Conservation (phyloP, 768 basidiomycete genomes). For the Galerina marginata region DNA sequence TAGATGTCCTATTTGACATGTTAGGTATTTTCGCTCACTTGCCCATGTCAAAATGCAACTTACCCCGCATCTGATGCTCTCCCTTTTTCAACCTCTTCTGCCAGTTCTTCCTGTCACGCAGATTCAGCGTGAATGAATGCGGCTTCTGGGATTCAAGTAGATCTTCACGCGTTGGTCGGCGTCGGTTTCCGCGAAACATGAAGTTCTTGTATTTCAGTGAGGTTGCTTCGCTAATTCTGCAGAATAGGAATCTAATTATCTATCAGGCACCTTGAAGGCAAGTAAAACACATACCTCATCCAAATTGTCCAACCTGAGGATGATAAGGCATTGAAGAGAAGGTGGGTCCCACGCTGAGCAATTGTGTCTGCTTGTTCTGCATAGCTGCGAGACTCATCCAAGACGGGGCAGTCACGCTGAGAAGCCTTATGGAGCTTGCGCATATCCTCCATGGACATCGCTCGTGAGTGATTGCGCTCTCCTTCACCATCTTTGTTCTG, state of each 20-base stretch:
- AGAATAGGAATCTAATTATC: neutral
- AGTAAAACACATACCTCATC: constrained; percentile 19
- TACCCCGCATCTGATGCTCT: constrained; percentile 15
- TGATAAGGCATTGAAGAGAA: constrained; percentile 22
- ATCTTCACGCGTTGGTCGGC: neutral
- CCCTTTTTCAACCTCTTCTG: constrained; percentile 11
- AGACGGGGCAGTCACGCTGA: neutral
- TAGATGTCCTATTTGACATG: constrained; percentile 7
- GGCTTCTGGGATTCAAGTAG: no score
- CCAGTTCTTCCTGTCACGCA: constrained; percentile 19
- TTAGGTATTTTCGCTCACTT: neutral
- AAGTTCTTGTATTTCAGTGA: constrained; percentile 5
- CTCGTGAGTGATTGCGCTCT: constrained; percentile 26
- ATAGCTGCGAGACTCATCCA: no score
- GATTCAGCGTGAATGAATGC: constrained; percentile 11
- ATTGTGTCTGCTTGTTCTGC: neutral
- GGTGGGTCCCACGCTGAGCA: constrained; percentile 10
- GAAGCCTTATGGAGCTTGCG: constrained; percentile 12
- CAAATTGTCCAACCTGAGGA: constrained; percentile 14
- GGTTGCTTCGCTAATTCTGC: neutral
- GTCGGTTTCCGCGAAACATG: neutral
- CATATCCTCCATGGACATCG: constrained; percentile 28
- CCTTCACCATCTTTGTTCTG: constrained; percentile 25
- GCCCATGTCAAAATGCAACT: neutral
- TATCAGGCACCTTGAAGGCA: neutral